Evolutionary conservation across 2,329 filamentous ascomycete species (phyloP).

Genomic region (Lecanicillium sp.): DNA sequence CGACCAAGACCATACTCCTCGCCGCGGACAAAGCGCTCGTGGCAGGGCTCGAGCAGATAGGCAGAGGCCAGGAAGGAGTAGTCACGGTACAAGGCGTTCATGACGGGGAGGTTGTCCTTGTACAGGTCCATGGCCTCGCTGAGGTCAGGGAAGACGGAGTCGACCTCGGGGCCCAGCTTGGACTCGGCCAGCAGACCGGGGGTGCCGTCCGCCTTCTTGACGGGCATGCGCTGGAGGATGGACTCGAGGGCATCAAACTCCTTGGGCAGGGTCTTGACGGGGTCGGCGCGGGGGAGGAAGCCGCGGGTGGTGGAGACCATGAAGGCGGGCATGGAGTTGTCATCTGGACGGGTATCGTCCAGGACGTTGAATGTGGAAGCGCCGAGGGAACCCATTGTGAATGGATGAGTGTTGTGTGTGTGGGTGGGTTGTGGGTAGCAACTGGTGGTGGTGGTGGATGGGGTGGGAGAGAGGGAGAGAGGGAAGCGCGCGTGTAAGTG

Average conservation of each 20-base stretch:
- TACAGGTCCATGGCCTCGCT: constrained; percentile 66
- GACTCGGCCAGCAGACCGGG: constrained; percentile 71
- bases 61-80: constrained; percentile 87
- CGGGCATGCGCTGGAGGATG: constrained; percentile 69
- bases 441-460: constrained; percentile 6
- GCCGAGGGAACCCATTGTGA: constrained; percentile 34
- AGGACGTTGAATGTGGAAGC: constrained; percentile 49
- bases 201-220: constrained; percentile 63
- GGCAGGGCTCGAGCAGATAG: constrained; percentile 87
- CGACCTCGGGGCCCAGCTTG: constrained; percentile 67
- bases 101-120: constrained; percentile 63
- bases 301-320: constrained; percentile 71
- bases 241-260: constrained; percentile 68
- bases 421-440: constrained; percentile 2
- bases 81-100: constrained; percentile 85
- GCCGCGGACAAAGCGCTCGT: constrained; percentile 62
- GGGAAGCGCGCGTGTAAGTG: constrained; percentile 4
- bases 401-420: constrained; percentile 4
- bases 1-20: constrained; percentile 73
- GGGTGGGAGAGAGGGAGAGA: background rate
- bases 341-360: constrained; percentile 52
- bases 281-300: constrained; percentile 63
- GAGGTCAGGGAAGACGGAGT: constrained; percentile 69
- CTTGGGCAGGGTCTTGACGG: constrained; percentile 55
- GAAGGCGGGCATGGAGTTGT: constrained; percentile 62